A percentile compares a stretch with the other conserved stretches of the same genome.
These are phyloP conservation scores for Xylaria sp. DNA, from an alignment of 2,329 filamentous ascomycete species.

Conservation along the genomic window DNA sequence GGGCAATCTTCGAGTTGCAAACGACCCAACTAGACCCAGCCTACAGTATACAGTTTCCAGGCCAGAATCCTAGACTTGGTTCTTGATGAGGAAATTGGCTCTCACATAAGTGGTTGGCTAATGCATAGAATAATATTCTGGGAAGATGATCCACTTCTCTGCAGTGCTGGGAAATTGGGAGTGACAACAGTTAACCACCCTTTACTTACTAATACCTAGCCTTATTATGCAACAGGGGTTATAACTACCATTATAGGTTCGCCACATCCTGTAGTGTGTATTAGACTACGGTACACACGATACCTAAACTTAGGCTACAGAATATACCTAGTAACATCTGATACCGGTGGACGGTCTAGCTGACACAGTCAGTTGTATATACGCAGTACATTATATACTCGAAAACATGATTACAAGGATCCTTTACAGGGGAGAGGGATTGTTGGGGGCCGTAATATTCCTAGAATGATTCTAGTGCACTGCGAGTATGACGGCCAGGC, in stretches of 20 bases:
- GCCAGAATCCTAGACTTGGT: conserved; percentile 1
- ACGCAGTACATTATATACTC: conserved; percentile 9
- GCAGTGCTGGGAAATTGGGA: conserved; percentile 23
- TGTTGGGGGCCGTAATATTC: conserved; percentile 19
- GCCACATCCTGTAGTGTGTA: not conserved
- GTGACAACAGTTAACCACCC: conserved; percentile 14
- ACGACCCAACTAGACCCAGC: not conserved
- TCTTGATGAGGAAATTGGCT: conserved; percentile 19
- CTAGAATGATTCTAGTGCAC: conserved; percentile 8
- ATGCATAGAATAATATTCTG: conserved; percentile 12
- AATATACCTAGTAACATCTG: too few relatives aligned
- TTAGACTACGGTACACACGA: not conserved
- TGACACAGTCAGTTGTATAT: conserved; percentile 2
- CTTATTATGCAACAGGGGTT: conserved; percentile 18
- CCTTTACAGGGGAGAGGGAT: not conserved
- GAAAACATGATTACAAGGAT: conserved; percentile 18
- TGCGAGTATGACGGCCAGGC: conserved; percentile 5
- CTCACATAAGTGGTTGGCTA: conserved; percentile 16
- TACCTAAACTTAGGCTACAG: not conserved
- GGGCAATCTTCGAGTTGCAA: not conserved
- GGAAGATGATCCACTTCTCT: conserved; percentile 17
- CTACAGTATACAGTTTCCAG: not conserved
- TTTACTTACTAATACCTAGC: conserved; percentile 21
- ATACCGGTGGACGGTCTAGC: not conserved
- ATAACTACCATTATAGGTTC: not conserved